Evolutionary conservation across 2,329 filamentous ascomycete species (phyloP), one percentile per base, ranked within the genome.

Genomic region (Seiridium cupressi): DNA sequence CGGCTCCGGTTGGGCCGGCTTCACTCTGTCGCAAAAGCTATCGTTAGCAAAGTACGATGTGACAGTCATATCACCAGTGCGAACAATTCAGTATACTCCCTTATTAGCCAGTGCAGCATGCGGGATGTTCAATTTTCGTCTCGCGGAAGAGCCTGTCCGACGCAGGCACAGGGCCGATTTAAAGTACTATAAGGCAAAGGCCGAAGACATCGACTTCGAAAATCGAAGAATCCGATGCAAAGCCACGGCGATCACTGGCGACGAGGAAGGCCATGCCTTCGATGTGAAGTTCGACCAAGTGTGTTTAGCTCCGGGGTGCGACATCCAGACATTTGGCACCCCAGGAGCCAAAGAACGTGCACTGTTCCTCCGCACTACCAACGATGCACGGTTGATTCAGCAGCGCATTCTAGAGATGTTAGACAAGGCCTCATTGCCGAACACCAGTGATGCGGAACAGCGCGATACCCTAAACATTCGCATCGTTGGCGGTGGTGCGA

Each of bases 81-180:
- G 76, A 5, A 80, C 77, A 3, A 72, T 76, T 36, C 75, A 76
- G 53, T 77, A 79, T 59, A 81, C 78, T 0, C 77, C 78, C 6
- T 68, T 80, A 2, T 72, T 81, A 2, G 77, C 77, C 9, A 77
- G 73, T 42, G 78, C 77, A 26, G 77, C 78, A 6, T 76, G 75
- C 49, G 76, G 75, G 1, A 71, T 79, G 36, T 79, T 79, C 70
- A 72, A 79, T 57, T 78, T 79, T 61, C 71, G 75, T 31, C 71
- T 79, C 1, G 77, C 77, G 26, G 77, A 80, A 63, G 77, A 79
- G 63, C 76, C 77, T 0, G 65, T 80, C 5, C 70, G 77, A 9
- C 68, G 74, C 26, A 70, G 72, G 44, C 64, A 69, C 40, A 65
- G 71, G 6, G 62, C 61, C 2, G 62, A 65, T 3, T 55, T 75